Evolutionary conservation across 371 early-diverging fungal species (phyloP).

Genomic region (Vittaforma corneae): DNA sequence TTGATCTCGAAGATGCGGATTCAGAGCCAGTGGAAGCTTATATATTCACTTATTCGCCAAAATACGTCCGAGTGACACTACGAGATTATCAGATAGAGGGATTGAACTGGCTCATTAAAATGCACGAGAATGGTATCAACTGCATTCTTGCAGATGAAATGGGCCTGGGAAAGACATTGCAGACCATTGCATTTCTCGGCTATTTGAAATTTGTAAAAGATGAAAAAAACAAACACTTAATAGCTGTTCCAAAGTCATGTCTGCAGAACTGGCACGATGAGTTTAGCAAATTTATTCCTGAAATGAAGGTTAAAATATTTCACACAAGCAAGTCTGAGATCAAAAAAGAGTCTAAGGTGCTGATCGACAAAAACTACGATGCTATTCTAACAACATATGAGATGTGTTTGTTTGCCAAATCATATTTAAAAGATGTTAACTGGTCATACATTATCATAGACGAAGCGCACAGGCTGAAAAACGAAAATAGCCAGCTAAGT

Average conservation of each 20-base stretch:
- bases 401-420: slow-evolving; percentile 77
- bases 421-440: slow-evolving; percentile 67
- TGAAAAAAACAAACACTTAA: slow-evolving; percentile 62
- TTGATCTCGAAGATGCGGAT: slow-evolving; percentile 12
- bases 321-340: slow-evolving; percentile 72
- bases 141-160: slow-evolving; percentile 94
- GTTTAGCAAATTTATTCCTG: slow-evolving; percentile 79
- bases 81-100: slow-evolving; percentile 76
- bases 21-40: slow-evolving; percentile 41
- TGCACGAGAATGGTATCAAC: slow-evolving; percentile 73
- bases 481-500: slow-evolving; percentile 82
- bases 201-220: slow-evolving; percentile 41
- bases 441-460: slow-evolving; percentile 90
- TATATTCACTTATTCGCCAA: slow-evolving; percentile 48
- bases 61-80: slow-evolving; percentile 48
- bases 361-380: slow-evolving; percentile 70
- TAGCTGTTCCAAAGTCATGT: slow-evolving; percentile 90
- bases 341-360: slow-evolving; percentile 63
- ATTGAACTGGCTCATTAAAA: slow-evolving; percentile 76
- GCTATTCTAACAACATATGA: slow-evolving; percentile 93
- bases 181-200: slow-evolving; percentile 69
- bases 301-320: slow-evolving; percentile 71
- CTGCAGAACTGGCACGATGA: slow-evolving; percentile 89
- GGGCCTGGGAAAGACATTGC: slow-evolving; percentile 91
- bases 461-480: slow-evolving; percentile 97